A percentile compares a stretch with the other conserved stretches of the same genome.
Evolutionary conservation across 768 basidiomycete genomes (phyloP).

Genomic region (Rickenella mellea): DNA sequence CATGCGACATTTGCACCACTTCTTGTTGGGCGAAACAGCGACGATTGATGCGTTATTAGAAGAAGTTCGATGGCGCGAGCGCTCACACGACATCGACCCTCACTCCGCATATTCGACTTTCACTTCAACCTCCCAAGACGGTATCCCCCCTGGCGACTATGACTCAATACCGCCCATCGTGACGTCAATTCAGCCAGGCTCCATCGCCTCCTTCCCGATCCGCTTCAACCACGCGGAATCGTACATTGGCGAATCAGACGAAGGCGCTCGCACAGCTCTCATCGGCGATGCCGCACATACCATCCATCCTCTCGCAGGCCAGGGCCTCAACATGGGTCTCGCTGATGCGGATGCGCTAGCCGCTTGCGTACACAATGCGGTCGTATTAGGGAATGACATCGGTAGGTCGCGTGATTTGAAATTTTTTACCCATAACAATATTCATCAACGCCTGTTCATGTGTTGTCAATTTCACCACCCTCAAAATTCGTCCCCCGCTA

Average conservation of each 20-base stretch:
- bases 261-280: slow-evolving; percentile 64
- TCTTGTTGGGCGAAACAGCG: slow-evolving; percentile 50
- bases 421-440: neutral
- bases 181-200: slow-evolving; percentile 54
- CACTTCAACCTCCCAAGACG: slow-evolving; percentile 22
- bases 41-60: slow-evolving; percentile 39
- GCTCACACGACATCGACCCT: slow-evolving; percentile 53
- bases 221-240: slow-evolving; percentile 77
- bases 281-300: slow-evolving; percentile 96
- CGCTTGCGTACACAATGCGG: slow-evolving; percentile 47
- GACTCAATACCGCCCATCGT: slow-evolving; percentile 70
- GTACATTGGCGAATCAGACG: slow-evolving; percentile 65
- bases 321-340: slow-evolving; percentile 92
- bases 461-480: no score
- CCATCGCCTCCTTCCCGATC: slow-evolving; percentile 85
- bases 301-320: slow-evolving; percentile 90
- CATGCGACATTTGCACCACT: slow-evolving; percentile 53
- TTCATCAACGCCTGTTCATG: no score
- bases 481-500: neutral
- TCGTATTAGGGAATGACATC: slow-evolving; percentile 68
- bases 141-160: slow-evolving; percentile 53
- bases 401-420: slow-evolving; percentile 36
- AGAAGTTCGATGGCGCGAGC: slow-evolving; percentile 68
- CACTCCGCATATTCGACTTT: slow-evolving; percentile 56
- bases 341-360: slow-evolving; percentile 72